These are phyloP conservation scores for Lepidium didymum DNA, from an alignment of 345 rosid genomes.

Conservation along the genomic window DNA sequence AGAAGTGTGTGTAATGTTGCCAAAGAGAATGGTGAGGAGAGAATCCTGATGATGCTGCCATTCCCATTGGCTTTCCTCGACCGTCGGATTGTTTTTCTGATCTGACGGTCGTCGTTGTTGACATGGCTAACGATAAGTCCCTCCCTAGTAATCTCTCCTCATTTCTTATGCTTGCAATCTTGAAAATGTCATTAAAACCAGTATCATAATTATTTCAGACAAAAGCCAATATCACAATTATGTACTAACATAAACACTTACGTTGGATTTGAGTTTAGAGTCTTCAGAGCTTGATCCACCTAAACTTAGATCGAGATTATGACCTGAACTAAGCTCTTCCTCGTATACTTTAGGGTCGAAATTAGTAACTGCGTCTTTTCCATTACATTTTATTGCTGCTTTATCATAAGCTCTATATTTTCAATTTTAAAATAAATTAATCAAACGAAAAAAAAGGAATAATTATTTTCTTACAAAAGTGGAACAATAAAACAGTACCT, in stretches of 20 bases:
- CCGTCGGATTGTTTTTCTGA: slow-evolving; percentile 33
- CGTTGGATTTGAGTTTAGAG: not conserved
- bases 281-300: slow-evolving; percentile 43
- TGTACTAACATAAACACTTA: not conserved
- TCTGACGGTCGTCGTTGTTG: slow-evolving; percentile 24
- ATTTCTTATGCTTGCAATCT: slow-evolving; percentile 46
- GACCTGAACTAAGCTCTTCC: slow-evolving; percentile 50
- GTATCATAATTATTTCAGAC: not conserved
- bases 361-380: slow-evolving; percentile 92
- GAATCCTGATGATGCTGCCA: slow-evolving; percentile 99
- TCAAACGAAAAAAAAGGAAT: not conserved
- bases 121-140: slow-evolving; percentile 51
- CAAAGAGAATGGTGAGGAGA: slow-evolving; percentile 57
- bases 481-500: slow-evolving; percentile 37
- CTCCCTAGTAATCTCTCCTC: slow-evolving; percentile 46
- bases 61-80: slow-evolving; percentile 15
- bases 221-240: not conserved
- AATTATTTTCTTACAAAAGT: not conserved
- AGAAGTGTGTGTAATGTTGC: slow-evolving; percentile 41
- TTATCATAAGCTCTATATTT: slow-evolving; percentile 69
- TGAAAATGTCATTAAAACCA: not conserved
- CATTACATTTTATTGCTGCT: slow-evolving; percentile 91
- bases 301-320: slow-evolving; percentile 78
- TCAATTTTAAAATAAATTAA: not conserved
- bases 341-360: slow-evolving; percentile 84